These are phyloP conservation scores for Colletotrichum lentis DNA, from an alignment of 2,329 filamentous ascomycete species.

Conservation along the genomic window DNA sequence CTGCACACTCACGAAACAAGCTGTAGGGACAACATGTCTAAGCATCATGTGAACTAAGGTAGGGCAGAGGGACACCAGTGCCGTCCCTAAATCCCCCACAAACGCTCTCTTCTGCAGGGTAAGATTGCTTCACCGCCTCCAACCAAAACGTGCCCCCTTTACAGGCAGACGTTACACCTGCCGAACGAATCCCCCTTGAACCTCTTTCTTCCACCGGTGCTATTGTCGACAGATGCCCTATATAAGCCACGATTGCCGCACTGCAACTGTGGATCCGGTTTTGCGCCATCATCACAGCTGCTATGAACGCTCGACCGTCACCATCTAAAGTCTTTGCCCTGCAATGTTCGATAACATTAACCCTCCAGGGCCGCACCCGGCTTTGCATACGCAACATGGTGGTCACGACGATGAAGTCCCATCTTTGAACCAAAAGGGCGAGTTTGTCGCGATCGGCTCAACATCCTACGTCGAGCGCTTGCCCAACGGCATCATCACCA, in stretches of 20 bases:
- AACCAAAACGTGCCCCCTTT: neutral
- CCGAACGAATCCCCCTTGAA: neutral
- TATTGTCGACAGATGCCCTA: too few species aligned
- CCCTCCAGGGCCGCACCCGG: neutral
- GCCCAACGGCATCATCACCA: slow-evolving; percentile 9
- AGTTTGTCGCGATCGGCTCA: slow-evolving; percentile 9
- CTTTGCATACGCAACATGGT: neutral
- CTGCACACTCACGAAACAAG: too few species aligned
- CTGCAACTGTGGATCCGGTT: too few species aligned
- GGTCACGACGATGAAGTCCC: neutral
- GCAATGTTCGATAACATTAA: neutral
- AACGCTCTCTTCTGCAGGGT: too few species aligned
- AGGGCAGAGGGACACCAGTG: too few species aligned
- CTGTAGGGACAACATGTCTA: too few species aligned
- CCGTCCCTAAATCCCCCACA: too few species aligned
- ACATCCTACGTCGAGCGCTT: slow-evolving; percentile 20
- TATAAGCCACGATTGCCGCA: too few species aligned
- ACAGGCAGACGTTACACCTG: too few species aligned
- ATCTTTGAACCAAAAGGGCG: slow-evolving; percentile 20
- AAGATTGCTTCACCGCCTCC: neutral
- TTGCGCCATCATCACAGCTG: too few species aligned
- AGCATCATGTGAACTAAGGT: too few species aligned
- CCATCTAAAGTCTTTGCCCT: neutral
- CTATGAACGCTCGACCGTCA: neutral
- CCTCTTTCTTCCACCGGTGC: neutral